These are phyloP conservation scores for Exophiala aquamarina DNA, from an alignment of 2,329 filamentous ascomycete species.

Conservation along the genomic window DNA sequence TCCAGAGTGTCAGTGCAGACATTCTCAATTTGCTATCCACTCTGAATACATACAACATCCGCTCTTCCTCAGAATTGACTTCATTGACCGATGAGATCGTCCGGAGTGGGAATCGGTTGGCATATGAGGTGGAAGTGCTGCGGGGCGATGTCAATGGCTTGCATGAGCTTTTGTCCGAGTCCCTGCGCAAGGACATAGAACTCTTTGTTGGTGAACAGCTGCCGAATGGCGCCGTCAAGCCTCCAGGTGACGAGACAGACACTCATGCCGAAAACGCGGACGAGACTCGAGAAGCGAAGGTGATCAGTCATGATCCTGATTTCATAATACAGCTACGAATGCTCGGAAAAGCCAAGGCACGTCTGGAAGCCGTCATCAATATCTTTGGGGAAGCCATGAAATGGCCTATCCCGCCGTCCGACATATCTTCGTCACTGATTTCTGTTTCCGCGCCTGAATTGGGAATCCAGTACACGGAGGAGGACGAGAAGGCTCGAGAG, in stretches of 20 bases:
- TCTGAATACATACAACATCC: constrained; percentile 82
- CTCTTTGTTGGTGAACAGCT: constrained; percentile 62
- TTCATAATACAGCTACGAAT: constrained; percentile 80
- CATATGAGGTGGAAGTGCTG: constrained; percentile 91
- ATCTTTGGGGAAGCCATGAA: constrained; percentile 95
- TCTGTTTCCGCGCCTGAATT: constrained; percentile 85
- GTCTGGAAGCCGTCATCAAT: constrained; percentile 86
- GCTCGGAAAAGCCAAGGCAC: constrained; percentile 74
- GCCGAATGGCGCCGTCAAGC: constrained; percentile 29
- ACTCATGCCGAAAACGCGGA: constrained; percentile 6
- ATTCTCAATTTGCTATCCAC: constrained; percentile 83
- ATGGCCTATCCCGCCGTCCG: constrained; percentile 86
- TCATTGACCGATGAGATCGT: constrained; percentile 94
- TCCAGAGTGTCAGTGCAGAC: constrained; percentile 62
- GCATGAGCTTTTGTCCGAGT: constrained; percentile 73
- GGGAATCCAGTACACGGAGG: constrained; percentile 64
- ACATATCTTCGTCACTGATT: constrained; percentile 82
- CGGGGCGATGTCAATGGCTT: constrained; percentile 84
- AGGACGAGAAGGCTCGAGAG: constrained; percentile 83
- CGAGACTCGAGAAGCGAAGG: not conserved
- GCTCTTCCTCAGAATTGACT: constrained; percentile 77
- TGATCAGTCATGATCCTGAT: constrained; percentile 50
- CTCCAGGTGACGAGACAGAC: constrained; percentile 11
- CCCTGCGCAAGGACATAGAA: constrained; percentile 68
- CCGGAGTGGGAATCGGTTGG: constrained; percentile 79